Evolutionary conservation across 2,329 filamentous ascomycete species (phyloP), one percentile per base, ranked within the genome.

Genomic region (Trichoderma sp.): DNA sequence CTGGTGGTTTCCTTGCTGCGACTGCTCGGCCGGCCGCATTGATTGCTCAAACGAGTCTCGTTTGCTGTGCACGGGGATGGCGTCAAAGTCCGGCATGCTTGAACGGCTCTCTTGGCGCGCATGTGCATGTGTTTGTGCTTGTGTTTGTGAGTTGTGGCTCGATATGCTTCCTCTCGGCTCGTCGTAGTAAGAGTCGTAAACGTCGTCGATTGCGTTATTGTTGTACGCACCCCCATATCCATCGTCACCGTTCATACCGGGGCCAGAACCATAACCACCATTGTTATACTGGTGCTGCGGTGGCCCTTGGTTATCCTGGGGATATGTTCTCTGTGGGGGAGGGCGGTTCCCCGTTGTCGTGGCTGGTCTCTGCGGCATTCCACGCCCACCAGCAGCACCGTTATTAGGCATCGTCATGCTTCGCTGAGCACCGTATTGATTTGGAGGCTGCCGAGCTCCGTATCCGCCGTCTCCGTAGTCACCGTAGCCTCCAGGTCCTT

Each of bases 371-470:
- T 82, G 83, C n/a, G 85, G 85, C 72, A 84, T 80, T 61, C 81
- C 83, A 59, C 83, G 83, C 20, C 79, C 47, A 3, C 20, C 78
- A 61, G 82, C 80, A 8, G 82, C 84, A 12, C 85, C 82, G 70
- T 86, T 84, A 3, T 83, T 78, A 2, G 88, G 88, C 87, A 90
- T 88, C 6, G 89, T 91, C 85, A 86, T 88, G 71, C 88, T 91
- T 75, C 89, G 83, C n/a, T 81, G 77, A 9, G 86, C 87, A 2
- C 82, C 86, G 74, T 86, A 89, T 6, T 83, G 81, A 50, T 79
- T 73, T 3, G 70, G 74, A 12, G 70, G 61, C 66, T 43, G 66
- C 13, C n/a, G 55, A 20, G 20, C 64, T 36, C 72, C 71, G 59
- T 79, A 79, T 62, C 76, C 76, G 66, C 36, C 66, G 59, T 79